Conservation (phyloP, 768 basidiomycete species). For the Termitomyces sp. region DNA sequence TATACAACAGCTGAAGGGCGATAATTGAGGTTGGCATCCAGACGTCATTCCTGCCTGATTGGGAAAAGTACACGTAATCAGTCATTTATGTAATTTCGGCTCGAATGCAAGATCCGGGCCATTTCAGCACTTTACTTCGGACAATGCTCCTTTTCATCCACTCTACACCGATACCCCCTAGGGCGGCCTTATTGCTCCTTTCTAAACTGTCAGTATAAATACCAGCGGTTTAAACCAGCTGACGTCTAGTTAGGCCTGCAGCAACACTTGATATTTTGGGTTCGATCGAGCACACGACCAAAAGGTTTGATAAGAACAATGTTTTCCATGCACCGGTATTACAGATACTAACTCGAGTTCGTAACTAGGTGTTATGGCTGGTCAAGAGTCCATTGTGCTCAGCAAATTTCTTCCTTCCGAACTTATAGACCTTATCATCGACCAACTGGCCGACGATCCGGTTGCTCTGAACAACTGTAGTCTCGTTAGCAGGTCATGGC, state of each 20-base stretch:
- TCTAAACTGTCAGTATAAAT: neutral
- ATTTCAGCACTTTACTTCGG: no score
- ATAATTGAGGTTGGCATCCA: no score
- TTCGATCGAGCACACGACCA: neutral
- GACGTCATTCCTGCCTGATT: neutral
- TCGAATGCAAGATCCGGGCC: neutral
- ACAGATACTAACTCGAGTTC: neutral
- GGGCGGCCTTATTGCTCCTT: neutral
- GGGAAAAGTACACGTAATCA: neutral
- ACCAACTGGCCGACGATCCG: conserved; percentile 15
- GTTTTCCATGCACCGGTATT: neutral
- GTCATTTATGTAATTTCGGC: neutral
- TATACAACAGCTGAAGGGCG: neutral
- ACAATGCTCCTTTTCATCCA: neutral
- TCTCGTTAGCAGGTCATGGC: conserved; percentile 13
- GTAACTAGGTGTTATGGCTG: neutral
- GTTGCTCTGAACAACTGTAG: conserved; percentile 9
- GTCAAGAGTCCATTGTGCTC: neutral
- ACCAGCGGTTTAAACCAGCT: neutral
- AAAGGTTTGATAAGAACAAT: neutral
- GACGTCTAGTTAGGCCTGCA: neutral
- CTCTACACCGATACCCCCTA: neutral
- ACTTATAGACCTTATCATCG: conserved; percentile 16
- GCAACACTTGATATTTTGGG: neutral
- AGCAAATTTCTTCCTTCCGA: conserved; percentile 10